Percentiles rank a stretch among this genome's conserved stretches.
Evolutionary conservation across 345 rosid genomes (phyloP).

Genomic region (Euphorbia peplus): DNA sequence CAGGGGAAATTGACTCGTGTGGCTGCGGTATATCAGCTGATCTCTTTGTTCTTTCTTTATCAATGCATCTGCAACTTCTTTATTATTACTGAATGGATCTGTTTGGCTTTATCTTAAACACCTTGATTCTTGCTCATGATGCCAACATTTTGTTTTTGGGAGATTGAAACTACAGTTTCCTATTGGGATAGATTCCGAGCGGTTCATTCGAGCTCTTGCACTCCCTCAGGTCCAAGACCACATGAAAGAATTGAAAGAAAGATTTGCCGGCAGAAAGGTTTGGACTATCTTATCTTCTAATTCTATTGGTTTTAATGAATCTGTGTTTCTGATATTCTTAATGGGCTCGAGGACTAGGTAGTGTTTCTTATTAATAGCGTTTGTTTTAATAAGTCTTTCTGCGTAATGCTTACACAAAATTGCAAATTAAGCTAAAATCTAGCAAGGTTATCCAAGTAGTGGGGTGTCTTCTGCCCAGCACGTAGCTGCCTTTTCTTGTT

Average conservation of each 20-base stretch:
- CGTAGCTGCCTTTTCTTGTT: no score
- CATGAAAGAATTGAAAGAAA: slow-evolving; percentile 47
- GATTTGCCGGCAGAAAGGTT: slow-evolving; percentile 64
- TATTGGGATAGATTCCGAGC: slow-evolving; percentile 59
- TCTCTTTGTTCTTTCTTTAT: slow-evolving; percentile 7
- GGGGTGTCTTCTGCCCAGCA: no score
- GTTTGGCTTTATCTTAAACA: slow-evolving; percentile 13
- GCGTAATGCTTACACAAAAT: background rate
- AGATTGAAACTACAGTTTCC: slow-evolving; percentile 50
- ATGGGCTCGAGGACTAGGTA: background rate
- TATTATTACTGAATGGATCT: slow-evolving; percentile 11
- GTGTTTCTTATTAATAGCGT: background rate
- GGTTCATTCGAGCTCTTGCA: slow-evolving; percentile 53
- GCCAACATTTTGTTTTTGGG: slow-evolving; percentile 26
- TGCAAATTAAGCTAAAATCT: background rate
- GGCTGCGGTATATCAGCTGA: slow-evolving; percentile 40
- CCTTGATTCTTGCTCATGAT: slow-evolving; percentile 22
- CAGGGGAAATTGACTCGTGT: slow-evolving; percentile 60
- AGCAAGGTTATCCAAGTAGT: no score
- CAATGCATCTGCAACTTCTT: slow-evolving; percentile 14
- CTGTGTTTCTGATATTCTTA: background rate
- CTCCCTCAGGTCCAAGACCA: slow-evolving; percentile 55
- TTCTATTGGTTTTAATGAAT: slow-evolving; percentile 2
- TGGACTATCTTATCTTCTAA: background rate
- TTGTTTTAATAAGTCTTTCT: background rate